Base-by-base conservation (phyloP, 805 yeast genomes). In the Nakazawaea wyomingensis region DNA sequence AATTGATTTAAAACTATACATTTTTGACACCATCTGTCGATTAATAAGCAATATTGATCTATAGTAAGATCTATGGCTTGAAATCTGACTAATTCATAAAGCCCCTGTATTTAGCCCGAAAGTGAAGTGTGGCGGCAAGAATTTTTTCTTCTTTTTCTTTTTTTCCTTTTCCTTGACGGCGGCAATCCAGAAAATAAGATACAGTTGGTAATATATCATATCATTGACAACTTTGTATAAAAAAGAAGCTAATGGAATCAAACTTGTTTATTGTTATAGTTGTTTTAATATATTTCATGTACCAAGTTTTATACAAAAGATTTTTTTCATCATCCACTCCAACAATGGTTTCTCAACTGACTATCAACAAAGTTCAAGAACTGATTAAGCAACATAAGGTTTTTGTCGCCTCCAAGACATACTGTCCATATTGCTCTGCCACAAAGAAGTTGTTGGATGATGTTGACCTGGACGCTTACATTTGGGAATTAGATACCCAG, bases 401-500 rank as follows among this genome's bases (percentile, higher is more conserved):
- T 44, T 85, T 89, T 59, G 77, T 89, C 49, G 96, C 96, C 31
- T 80, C 95, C 33, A 86, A 85, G 66, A 70, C 85, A 33, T 78
- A 80, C 65, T 82, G 89, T 63, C 88, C 88, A 32, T 76, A 72
- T 60, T 78, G 82, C 51, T 59, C 69, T 39, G 74, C 77, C 1
- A 58, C 82, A 17, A 78, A 71, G 67, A 59, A 57, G 34, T 66
- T 76, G 13, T 53, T 72, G 14, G 47, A 53, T 17, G 54, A 51
- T 4, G 50, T 57, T 31, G 63, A 72, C 36, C 68, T 66, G 28
- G 72, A 76, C 33, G 78, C 80, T n/a, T 71, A 68, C 47, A 59
- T 77, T 27, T 47, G 79, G 27, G 83, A 79, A 57, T 69, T 79
- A 50, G 82, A 79, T 52, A 53, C 53, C 28, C 43, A 51, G 17